Conservation (phyloP, 106 monocot genomes). For the Apostasia shenzhenica region DNA sequence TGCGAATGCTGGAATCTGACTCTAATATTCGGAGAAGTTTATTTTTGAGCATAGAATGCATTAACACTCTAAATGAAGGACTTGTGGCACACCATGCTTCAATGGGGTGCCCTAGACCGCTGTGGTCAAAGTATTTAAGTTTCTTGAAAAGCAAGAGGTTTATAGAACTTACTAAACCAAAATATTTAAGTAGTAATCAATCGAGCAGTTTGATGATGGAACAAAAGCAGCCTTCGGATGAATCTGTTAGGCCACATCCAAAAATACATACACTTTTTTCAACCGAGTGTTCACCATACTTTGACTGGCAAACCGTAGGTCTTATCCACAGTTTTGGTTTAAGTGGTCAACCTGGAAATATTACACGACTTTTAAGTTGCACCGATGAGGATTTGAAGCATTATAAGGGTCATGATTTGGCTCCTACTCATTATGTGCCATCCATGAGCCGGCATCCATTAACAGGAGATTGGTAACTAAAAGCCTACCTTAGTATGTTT, state of each 20-base stretch:
- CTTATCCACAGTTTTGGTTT: slow-evolving; percentile 65
- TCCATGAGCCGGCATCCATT: slow-evolving; percentile 94
- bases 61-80: slow-evolving; percentile 93
- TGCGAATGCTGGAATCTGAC: slow-evolving; percentile 66
- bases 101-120: slow-evolving; percentile 69
- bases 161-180: slow-evolving; percentile 74
- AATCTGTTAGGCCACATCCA: slow-evolving; percentile 25
- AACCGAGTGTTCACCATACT: slow-evolving; percentile 85
- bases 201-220: slow-evolving; percentile 1
- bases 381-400: slow-evolving; percentile 64
- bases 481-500: background rate
- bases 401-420: slow-evolving; percentile 89
- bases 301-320: slow-evolving; percentile 95
- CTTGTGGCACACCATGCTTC: slow-evolving; percentile 73
- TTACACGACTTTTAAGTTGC: slow-evolving; percentile 91
- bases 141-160: slow-evolving; percentile 81
- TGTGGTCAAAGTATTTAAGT: slow-evolving; percentile 83
- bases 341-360: slow-evolving; percentile 94
- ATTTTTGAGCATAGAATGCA: slow-evolving; percentile 90
- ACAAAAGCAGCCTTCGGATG: slow-evolving; percentile 6
- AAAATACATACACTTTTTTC: slow-evolving; percentile 97
- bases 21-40: slow-evolving; percentile 51
- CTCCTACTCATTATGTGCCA: slow-evolving; percentile 97
- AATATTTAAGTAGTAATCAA: slow-evolving; percentile 36
- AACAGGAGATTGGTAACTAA: slow-evolving; percentile 81